Evolutionary conservation across 352 stramenopile genomes (phyloP), one percentile per base, ranked within the genome.

Genomic region (Stramenopiles sp.): DNA sequence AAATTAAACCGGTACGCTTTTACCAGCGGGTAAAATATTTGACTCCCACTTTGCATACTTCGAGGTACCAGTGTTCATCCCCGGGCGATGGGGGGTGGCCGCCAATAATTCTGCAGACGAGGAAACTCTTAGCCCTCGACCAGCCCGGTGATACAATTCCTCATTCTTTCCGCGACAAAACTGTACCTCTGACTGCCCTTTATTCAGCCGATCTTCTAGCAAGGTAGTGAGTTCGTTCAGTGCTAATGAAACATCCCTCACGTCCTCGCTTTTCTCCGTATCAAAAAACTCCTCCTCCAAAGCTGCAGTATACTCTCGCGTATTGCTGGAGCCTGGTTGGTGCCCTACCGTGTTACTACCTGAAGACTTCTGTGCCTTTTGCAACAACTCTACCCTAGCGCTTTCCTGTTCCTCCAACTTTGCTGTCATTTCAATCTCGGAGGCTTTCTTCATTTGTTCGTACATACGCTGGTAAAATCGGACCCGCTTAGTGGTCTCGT

Each of bases 41-140:
- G n/a, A n/a, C n/a, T n/a, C n/a, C n/a, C n/a, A n/a, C n/a, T n/a
- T n/a, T n/a, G n/a, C n/a, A n/a, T n/a, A n/a, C n/a, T n/a, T n/a
- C n/a, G n/a, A n/a, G n/a, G n/a, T n/a, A n/a, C n/a, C n/a, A n/a
- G n/a, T n/a, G n/a, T n/a, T n/a, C n/a, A n/a, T n/a, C n/a, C n/a
- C n/a, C n/a, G n/a, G n/a, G n/a, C n/a, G n/a, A n/a, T n/a, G n/a
- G n/a, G n/a, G n/a, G n/a, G n/a, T n/a, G n/a, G n/a, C n/a, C n/a
- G n/a, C n/a, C n/a, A n/a, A n/a, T n/a, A n/a, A n/a, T n/a, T 71
- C 53, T 71, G 53, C 53, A 35, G 53, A 71, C 53, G 6, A 2
- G 33, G 53, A 71, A 4, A 71, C 53, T 71, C 35, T 71, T 2
- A 71, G 53, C 35, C 35, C 53, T 2, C 53, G 2, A 6, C 53